Base-by-base conservation (phyloP, 2,329 filamentous ascomycete genomes). In the Penicillium sp. region DNA sequence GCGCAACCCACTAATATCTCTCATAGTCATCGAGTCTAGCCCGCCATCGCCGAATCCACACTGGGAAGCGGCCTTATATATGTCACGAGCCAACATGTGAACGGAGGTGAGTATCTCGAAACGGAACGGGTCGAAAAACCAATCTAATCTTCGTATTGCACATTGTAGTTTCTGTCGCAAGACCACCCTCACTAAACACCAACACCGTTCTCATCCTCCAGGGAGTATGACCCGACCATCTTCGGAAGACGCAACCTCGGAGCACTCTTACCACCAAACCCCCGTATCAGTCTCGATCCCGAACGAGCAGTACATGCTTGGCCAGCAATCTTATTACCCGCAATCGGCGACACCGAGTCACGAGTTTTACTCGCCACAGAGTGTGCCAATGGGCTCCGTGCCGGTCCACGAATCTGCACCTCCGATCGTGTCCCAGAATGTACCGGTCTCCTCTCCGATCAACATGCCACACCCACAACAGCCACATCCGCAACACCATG, bases 141-240 rank as follows among this genome's bases (percentile, higher is more conserved):
- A 29, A 29, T 51, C 53, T 46, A 19, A 56, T 51, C 32, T 40
- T 27, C 38, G 39, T 18, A 27, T 44, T 47, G 40, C n/a, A 48
- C n/a, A 53, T 5, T 47, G 41, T 52, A 74, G 72, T 55, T 74
- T 74, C 58, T 74, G 72, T 59, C 70, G 72, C 53, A 74, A 74
- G 59, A 74, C 72, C 7, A 74, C 72, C 14, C 64, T 74, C 45
- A 74, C 71, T 18, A 74, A 74, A 50, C 72, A 74, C 42, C 71
- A 74, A 62, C 65, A 72, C 47, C 71, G 71, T 48, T 71, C 71
- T n/a, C 72, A 74, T 51, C 68, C 65, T 6, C 65, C 69, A 13
- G 71, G 69, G 2, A 61, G 65, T 10, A 45, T 70, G 57, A 67
- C 69, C 47, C 68, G 70, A 45, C 65, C 66, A 35, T 67, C 70